Base-by-base conservation (phyloP, 2,329 filamentous ascomycete species). In the Uncinocarpus reesii region DNA sequence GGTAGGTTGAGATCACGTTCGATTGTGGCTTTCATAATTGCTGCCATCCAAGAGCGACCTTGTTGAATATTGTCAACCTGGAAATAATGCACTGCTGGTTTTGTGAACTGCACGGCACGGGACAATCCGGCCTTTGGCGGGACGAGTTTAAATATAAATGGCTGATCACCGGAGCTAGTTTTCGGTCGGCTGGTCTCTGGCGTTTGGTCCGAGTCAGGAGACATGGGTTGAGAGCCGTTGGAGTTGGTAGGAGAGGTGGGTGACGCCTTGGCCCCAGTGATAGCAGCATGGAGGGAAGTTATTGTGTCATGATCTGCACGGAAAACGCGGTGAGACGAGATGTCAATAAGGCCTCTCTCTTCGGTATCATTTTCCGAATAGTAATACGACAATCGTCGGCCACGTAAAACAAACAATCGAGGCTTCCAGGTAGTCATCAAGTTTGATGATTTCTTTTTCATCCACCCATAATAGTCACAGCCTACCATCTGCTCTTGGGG, bases 401-500 rank as follows among this genome's bases (percentile, higher is more conserved):
- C 92, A 60, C 88, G 89, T 50, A 98, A 78, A 6, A 98, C 83
- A 61, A 98, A 98, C n/a, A 96, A 75, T 10, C 92, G 82, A 10
- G 89, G 85, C 62, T 96, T 98, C 92, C 92, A 98, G 1, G 89
- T 95, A 2, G 88, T 88, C 83, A 98, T 95, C 28, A 96, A 73
- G 60, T 90, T 92, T 1, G 87, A 90, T 51, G 87, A 95, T 67
- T 93, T 89, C 76, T 98, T 98, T 74, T 92, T 96, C 92, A 98
- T 98, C 92, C 92, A 98, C 1, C 92, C 92, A 59, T 83, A 90
- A 64, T 95, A 96, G 61, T 98, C 90, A 48, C 87, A 90, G 52
- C 80, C 81, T 53, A 80, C 71, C 66, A 95, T 92, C 52, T 90
- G 88, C 62, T 95, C 86, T 48, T 80, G 74, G 0, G 92, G 92